Conservation (phyloP, 306 rosid species). For the Cicer chorassanicum region DNA sequence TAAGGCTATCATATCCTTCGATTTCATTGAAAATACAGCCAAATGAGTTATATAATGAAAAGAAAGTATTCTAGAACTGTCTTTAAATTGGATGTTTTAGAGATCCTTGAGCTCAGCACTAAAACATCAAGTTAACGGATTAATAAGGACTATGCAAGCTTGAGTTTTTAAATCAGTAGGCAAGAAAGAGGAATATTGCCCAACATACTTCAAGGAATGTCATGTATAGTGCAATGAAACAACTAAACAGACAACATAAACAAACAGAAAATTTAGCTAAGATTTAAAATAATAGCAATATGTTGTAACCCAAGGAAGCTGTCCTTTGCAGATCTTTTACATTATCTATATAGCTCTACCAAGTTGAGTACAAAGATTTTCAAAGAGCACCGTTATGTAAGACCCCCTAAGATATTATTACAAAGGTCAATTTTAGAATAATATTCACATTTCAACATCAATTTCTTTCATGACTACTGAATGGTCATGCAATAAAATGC, state of each 20-base stretch:
- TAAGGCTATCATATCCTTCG: conserved; percentile 28
- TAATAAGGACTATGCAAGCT: conserved; percentile 11
- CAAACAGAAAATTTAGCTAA: conserved; percentile 37
- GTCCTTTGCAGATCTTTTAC: conserved; percentile 28
- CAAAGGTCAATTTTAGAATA: conserved; percentile 32
- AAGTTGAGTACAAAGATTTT: conserved; percentile 20
- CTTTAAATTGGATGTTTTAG: conserved; percentile 20
- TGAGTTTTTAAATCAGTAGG: conserved; percentile 30
- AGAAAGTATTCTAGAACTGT: conserved; percentile 29
- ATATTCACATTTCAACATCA: conserved; percentile 28
- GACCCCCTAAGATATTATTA: conserved; percentile 11
- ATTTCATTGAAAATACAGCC: conserved; percentile 34
- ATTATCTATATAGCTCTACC: conserved; percentile 12
- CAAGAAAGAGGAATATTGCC: conserved; percentile 2
- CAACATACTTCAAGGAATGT: conserved; percentile 24
- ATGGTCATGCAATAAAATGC: conserved; percentile 29
- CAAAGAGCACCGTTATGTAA: conserved; percentile 15
- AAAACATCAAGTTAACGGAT: conserved; percentile 24
- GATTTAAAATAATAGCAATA: conserved; percentile 34
- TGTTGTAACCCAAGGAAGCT: conserved; percentile 27
- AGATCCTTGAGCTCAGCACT: conserved; percentile 31
- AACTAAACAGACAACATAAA: background rate
- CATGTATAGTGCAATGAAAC: background rate
- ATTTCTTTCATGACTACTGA: conserved; percentile 28
- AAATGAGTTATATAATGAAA: conserved; percentile 36